Base-by-base conservation (phyloP, 345 rosid genomes). In the Litchi chinensis region DNA sequence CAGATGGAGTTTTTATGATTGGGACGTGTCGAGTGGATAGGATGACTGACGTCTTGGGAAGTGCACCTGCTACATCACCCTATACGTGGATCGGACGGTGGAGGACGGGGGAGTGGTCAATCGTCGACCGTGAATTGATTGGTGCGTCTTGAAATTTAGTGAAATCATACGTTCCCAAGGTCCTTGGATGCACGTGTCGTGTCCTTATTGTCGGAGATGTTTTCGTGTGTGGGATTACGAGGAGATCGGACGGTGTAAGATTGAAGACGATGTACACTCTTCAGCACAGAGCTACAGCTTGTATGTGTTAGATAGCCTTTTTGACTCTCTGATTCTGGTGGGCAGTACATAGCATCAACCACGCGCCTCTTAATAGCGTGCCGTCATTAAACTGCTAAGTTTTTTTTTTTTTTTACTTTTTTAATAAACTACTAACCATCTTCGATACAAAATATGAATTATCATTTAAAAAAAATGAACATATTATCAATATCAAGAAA, bases 11-110 rank as follows among this genome's bases (percentile, higher is more conserved):
- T 32, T 10, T 7, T 15, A 46, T 18, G 77, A 76, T 72, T 40
- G 76, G 5, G 85, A 77, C 83, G 87, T 80, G 87, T 85, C 83
- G 19, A 65, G 8, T 64, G 76, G 76, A 68, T 62, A 68, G 54
- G 75, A 11, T 50, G 22, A 65, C 52, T 63, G 40, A 65, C 39
- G 74, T 71, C 11, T 82, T 43, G 82, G 63, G 83, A 79, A 44
- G 75, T 64, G 74, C 28, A 46, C 24, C n/a, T 39, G 3, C 28
- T 52, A 40, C 24, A 24, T 68, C 73, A 40, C 21, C 8, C 11
- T 68, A 5, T 12, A 8, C 12, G 5, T 26, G 21, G 21, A 52
- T 77, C 78, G 6, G 68, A 71, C 76, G 83, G 78, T 50, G 26
- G 8, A 60, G 10, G 1, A 26, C 41, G 15, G 32, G 16, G 13